A percentile compares a stretch with the other conserved stretches of the same genome.
Evolutionary conservation across 306 rosid species (phyloP).

Genomic region (Datisca glomerata): DNA sequence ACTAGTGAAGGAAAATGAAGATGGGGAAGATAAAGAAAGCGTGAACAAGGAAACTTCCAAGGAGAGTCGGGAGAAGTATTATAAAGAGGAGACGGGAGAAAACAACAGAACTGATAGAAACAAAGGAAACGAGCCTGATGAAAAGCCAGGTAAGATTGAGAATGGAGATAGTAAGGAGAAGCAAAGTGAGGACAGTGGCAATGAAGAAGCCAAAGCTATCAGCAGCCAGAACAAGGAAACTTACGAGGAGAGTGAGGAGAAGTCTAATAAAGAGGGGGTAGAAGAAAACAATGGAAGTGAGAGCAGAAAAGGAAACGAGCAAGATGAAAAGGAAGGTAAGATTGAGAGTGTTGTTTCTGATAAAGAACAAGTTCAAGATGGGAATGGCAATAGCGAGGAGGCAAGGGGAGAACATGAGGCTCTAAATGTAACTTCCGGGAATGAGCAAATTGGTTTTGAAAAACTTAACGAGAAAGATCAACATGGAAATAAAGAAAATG

Average conservation of each 20-base stretch:
- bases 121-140: constrained; percentile 4
- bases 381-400: constrained; percentile 31
- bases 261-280: constrained; percentile 24
- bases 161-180: constrained; percentile 11
- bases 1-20: constrained; percentile 6
- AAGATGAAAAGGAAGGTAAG: constrained; percentile 32
- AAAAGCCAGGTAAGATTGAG: constrained; percentile 6
- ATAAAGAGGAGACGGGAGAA: constrained; percentile 18
- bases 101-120: constrained; percentile 1
- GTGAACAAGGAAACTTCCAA: constrained; percentile 1
- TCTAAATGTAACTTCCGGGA: constrained; percentile 21
- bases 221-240: background rate
- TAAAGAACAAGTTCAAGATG: constrained; percentile 45
- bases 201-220: constrained; percentile 5
- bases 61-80: constrained; percentile 11
- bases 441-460: constrained; percentile 21
- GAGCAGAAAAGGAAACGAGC: constrained; percentile 10
- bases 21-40: constrained; percentile 1
- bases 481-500: constrained; percentile 34
- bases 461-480: constrained; percentile 30
- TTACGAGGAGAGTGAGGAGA: constrained; percentile 9
- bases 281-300: constrained; percentile 20
- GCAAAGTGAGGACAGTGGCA: constrained; percentile 9
- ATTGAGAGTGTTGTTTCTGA: constrained; percentile 38
- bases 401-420: constrained; percentile 50